Evolutionary conservation across 257 asterid genomes (phyloP).

Genomic region (Nicotiana knightiana): DNA sequence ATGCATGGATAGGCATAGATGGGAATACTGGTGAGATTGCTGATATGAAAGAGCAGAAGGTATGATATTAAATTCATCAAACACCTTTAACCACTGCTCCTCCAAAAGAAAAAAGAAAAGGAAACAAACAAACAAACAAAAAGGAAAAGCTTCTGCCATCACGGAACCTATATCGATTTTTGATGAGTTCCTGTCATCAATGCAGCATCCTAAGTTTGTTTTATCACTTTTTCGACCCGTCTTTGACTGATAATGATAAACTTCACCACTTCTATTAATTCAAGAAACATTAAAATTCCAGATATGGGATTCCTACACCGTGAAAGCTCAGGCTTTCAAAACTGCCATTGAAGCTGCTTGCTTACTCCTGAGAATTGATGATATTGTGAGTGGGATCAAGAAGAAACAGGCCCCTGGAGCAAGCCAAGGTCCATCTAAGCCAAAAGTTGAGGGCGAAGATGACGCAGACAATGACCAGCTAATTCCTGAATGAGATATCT

Average conservation of each 20-base stretch:
- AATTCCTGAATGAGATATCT: conserved; percentile 56
- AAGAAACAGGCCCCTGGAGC: conserved; percentile 83
- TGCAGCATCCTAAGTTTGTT: too few species aligned
- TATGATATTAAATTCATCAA: conserved; percentile 17
- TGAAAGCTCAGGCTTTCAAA: conserved; percentile 89
- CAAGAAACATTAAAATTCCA: conserved; percentile 16
- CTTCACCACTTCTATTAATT: background rate
- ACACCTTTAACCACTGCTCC: background rate
- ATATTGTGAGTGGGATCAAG: conserved; percentile 91
- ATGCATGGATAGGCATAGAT: conserved; percentile 92
- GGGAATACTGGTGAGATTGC: conserved; percentile 89
- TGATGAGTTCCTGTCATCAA: too few species aligned
- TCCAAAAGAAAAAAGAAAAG: too few species aligned
- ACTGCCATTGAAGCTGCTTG: conserved; percentile 95
- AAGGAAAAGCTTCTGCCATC: conserved; percentile 34
- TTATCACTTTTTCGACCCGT: too few species aligned
- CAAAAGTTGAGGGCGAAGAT: conserved; percentile 65
- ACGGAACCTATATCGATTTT: conserved; percentile 33
- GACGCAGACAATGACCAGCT: conserved; percentile 86
- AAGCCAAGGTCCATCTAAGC: conserved; percentile 57
- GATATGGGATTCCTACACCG: conserved; percentile 97
- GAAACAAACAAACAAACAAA: conserved; percentile 27
- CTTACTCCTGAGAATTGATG: conserved; percentile 94
- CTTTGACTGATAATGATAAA: too few species aligned
- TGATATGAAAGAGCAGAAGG: conserved; percentile 95